phyloP scores from a whole-genome alignment of 345 rosid genomes.

The Heritiera fomes region DNA sequence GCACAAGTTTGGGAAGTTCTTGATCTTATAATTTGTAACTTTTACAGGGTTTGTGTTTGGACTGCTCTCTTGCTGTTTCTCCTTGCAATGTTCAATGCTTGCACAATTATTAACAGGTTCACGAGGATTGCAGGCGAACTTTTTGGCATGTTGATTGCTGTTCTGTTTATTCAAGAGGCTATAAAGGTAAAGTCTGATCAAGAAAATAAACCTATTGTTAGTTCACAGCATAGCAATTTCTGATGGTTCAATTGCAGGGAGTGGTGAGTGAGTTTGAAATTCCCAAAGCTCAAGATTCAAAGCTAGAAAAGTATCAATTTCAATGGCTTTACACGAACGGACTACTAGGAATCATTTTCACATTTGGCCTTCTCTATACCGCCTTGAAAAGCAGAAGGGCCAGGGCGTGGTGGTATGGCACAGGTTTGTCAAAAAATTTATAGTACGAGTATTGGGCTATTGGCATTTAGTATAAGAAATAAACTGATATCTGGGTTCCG shows the following conservation, averaged over 20 bases:
- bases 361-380: conserved; percentile 64
- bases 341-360: conserved; percentile 63
- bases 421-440: conserved; percentile 41
- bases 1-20: not conserved
- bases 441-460: not conserved
- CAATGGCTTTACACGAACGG: conserved; percentile 78
- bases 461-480: not conserved
- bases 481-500: not conserved
- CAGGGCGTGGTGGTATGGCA: conserved; percentile 73
- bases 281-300: conserved; percentile 49
- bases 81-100: conserved; percentile 64
- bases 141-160: conserved; percentile 80
- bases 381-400: conserved; percentile 76
- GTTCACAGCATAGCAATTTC: not conserved
- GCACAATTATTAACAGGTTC: conserved; percentile 64
- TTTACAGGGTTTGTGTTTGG: conserved; percentile 87
- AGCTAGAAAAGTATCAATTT: conserved; percentile 50
- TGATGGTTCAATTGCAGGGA: conserved; percentile 48
- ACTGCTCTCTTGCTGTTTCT: conserved; percentile 70
- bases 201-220: not conserved
- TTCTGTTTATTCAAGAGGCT: conserved; percentile 80
- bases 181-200: conserved; percentile 45
- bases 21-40: not conserved
- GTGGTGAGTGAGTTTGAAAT: conserved; percentile 56
- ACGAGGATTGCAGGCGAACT: conserved; percentile 83